A percentile compares a stretch with the other conserved stretches of the same genome.
Conservation (phyloP, 257 asterid species). For the Jasminum sambac region DNA sequence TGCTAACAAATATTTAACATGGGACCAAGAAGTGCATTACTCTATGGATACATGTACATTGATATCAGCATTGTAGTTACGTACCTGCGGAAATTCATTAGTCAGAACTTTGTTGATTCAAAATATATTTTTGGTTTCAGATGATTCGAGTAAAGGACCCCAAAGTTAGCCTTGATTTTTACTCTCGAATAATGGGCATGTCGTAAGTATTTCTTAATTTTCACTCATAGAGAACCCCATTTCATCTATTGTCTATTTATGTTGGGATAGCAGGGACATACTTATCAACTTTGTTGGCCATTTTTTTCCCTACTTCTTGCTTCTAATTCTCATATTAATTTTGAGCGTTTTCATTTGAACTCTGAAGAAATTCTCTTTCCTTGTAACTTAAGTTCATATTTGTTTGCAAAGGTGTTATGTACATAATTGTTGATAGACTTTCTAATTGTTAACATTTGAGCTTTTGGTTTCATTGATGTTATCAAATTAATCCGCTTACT, state of each 20-base stretch:
- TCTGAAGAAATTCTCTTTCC: not conserved
- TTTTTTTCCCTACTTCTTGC: not conserved
- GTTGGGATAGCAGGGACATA: not conserved
- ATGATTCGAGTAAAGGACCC: slow-evolving; percentile 96
- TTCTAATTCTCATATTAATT: slow-evolving; percentile 6
- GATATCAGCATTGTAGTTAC: not conserved
- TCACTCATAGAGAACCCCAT: not conserved
- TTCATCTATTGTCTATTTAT: not conserved
- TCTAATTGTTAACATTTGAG: not conserved
- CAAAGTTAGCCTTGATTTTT: slow-evolving; percentile 88
- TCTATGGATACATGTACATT: not conserved
- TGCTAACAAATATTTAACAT: not conserved
- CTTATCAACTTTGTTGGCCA: not conserved
- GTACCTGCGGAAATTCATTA: not conserved
- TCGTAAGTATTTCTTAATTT: slow-evolving; percentile 59
- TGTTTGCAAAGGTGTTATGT: not conserved
- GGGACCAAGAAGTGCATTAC: not conserved
- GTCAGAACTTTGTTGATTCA: slow-evolving; percentile 22
- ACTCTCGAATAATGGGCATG: slow-evolving; percentile 91
- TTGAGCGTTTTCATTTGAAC: not conserved
- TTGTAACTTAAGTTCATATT: not conserved
- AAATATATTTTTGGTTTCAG: slow-evolving; percentile 40
- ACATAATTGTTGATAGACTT: not conserved
- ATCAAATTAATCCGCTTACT: too few relatives aligned
- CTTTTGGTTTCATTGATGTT: too few relatives aligned